Percentiles rank a stretch among this genome's conserved stretches.
These are phyloP conservation scores for Flaveria floridana DNA, from an alignment of 140 eudicot species.

Conservation along the genomic window DNA sequence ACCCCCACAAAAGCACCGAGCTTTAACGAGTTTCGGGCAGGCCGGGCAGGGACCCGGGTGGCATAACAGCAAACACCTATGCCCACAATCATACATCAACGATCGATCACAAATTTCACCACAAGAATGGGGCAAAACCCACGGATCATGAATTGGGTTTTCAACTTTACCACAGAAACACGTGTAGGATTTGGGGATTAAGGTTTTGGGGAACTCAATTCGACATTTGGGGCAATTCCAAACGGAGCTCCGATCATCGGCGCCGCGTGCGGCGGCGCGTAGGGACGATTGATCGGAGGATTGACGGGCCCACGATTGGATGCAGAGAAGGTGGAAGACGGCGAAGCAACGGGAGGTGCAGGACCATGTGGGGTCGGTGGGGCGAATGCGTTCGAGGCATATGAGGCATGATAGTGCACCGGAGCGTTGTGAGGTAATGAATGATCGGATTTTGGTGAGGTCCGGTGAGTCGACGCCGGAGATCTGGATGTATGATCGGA, in stretches of 20 bases:
- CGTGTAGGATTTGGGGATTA: constrained; percentile 61
- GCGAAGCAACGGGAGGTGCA: constrained; percentile 82
- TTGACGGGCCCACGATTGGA: constrained; percentile 95
- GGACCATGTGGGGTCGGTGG: constrained; percentile 90
- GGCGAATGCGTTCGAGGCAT: constrained; percentile 87
- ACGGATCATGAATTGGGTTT: constrained; percentile 81
- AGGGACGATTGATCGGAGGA: constrained; percentile 59
- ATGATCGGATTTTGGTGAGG: constrained; percentile 84
- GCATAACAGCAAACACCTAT: constrained; percentile 72
- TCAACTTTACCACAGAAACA: constrained; percentile 85
- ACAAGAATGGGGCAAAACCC: constrained; percentile 97
- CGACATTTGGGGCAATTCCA: constrained; percentile 99
- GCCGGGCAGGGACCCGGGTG: constrained; percentile 98
- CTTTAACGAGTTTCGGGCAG: constrained; percentile 78
- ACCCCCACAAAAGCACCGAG: constrained; percentile 75
- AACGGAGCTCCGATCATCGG: constrained; percentile 34
- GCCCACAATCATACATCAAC: constrained; percentile 73
- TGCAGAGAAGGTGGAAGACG: constrained; percentile 82
- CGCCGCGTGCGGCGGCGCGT: constrained; percentile 83
- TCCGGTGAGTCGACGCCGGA: constrained; percentile 50
- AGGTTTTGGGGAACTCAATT: constrained; percentile 67
- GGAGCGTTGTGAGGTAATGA: constrained; percentile 76
- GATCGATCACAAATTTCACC: constrained; percentile 75
- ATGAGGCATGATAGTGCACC: constrained; percentile 98
- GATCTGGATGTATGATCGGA: constrained; percentile 69